phyloP scores from a whole-genome alignment of 2,329 filamentous ascomycete species.

The Microdochium nivale region DNA sequence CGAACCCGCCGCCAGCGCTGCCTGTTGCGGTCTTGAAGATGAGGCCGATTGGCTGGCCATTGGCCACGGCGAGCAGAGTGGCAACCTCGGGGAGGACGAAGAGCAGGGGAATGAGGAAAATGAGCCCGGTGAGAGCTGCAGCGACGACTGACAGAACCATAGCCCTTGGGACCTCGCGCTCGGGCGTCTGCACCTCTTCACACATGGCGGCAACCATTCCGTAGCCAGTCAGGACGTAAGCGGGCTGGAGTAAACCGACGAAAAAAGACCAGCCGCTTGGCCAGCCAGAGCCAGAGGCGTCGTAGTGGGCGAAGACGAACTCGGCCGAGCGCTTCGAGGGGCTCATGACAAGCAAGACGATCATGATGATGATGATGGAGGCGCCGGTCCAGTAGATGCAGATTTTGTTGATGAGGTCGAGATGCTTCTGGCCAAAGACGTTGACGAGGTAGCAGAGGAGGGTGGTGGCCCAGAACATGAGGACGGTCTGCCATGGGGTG shows the following conservation, averaged over 20 bases:
- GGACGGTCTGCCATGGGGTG: conserved; percentile 60
- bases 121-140: conserved; percentile 54
- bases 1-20: conserved; percentile 64
- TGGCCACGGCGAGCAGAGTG: conserved; percentile 54
- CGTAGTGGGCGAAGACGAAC: conserved; percentile 62
- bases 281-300: conserved; percentile 58
- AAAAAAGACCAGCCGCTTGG: conserved; percentile 65
- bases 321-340: conserved; percentile 46
- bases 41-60: conserved; percentile 66
- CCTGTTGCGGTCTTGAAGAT: conserved; percentile 71
- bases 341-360: conserved; percentile 52
- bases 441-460: conserved; percentile 55
- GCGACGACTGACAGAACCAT: conserved; percentile 62
- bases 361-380: conserved; percentile 42
- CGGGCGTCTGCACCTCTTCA: conserved; percentile 62
- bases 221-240: conserved; percentile 55
- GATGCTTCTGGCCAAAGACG: conserved; percentile 47
- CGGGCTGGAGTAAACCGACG: conserved; percentile 59
- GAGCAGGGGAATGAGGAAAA: conserved; percentile 65
- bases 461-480: conserved; percentile 67
- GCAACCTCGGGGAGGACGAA: conserved; percentile 66
- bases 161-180: conserved; percentile 61
- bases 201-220: conserved; percentile 67
- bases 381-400: conserved; percentile 65
- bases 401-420: conserved; percentile 63